Evolutionary conservation across 495 filamentous ascomycete species (phyloP).

Genomic region (Podospora tetraspora): DNA sequence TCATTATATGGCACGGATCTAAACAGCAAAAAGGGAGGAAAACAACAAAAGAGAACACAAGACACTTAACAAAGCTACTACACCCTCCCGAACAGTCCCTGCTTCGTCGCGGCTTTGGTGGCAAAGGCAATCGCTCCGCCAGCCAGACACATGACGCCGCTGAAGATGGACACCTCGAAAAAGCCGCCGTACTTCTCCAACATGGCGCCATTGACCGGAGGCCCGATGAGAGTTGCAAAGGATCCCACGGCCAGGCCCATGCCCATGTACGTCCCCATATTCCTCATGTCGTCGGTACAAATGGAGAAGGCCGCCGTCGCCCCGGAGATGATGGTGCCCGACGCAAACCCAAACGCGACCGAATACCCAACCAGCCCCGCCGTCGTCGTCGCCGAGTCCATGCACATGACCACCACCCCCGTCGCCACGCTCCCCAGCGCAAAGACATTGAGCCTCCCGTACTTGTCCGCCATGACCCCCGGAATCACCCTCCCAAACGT

Average conservation of each 20-base stretch:
- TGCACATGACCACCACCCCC: constrained; percentile 41
- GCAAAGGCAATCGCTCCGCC: constrained; percentile 23
- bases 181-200: constrained; percentile 40
- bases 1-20: background rate
- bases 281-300: constrained; percentile 35
- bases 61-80: background rate
- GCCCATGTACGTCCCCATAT: constrained; percentile 51
- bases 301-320: constrained; percentile 38
- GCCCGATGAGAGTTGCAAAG: constrained; percentile 44
- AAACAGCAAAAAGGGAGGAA: background rate
- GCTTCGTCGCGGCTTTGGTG: constrained; percentile 26
- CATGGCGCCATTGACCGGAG: constrained; percentile 48
- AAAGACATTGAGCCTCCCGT: constrained; percentile 49
- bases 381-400: constrained; percentile 32
- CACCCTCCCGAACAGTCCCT: constrained; percentile 29
- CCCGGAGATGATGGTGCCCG: constrained; percentile 44
- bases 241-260: constrained; percentile 46
- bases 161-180: constrained; percentile 41
- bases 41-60: background rate
- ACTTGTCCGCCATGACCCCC: constrained; percentile 49
- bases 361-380: constrained; percentile 38
- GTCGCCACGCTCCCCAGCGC: constrained; percentile 30
- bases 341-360: constrained; percentile 38
- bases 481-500: constrained; percentile 56
- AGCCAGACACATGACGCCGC: constrained; percentile 38